Evolutionary conservation across 768 basidiomycete species (phyloP), one percentile per base, ranked within the genome.

Genomic region (Chalciporus sphaerocephalus): DNA sequence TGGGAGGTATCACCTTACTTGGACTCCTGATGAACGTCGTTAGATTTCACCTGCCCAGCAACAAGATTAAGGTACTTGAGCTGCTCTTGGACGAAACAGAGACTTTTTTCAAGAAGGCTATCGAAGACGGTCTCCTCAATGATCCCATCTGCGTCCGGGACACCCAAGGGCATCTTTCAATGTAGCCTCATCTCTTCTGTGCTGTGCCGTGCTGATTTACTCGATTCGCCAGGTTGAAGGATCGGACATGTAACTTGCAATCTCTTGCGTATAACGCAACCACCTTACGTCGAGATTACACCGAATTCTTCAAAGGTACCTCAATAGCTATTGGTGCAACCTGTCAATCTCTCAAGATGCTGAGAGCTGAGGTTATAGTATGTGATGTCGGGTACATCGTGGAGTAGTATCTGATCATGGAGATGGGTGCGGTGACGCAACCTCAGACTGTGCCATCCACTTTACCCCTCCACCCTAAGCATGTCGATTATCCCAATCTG

Each of bases 31-130:
- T 47, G 20, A 25, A 17, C n/a, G 11, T 47, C 8, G 32, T 6
- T 9, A 30, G 32, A 11, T 27, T 39, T 8, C 46, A 47, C 13
- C 20, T 47, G 2, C 46, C 46, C 5, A 47, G 44, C 22, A 37
- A 38, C 7, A 45, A 38, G 9, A 40, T 46, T 32, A 46, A 46
- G 28, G 33, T 22, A 6, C 18, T 46, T 4, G 38, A 40, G 24
- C 16, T 15, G 2, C 6, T 46, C 3, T 8, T 46, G 8, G 38
- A 25, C 0, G 45, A 46, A 18, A 46, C 45, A 2, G 16, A 46
- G 20, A n/a, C 21, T 4, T 23, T 38, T 10, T 38, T 38, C n/a
- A 15, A 2, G 30, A 32, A 32, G 9, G 30, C 30, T 32, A 9
- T 32, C n/a, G 30, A 32, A 32, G 30, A 32, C 9, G 30, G 30